A percentile compares a stretch with the other conserved stretches of the same genome.
Conservation (phyloP, 2,329 filamentous ascomycete genomes). For the Plectosphaerella plurivora region DNA sequence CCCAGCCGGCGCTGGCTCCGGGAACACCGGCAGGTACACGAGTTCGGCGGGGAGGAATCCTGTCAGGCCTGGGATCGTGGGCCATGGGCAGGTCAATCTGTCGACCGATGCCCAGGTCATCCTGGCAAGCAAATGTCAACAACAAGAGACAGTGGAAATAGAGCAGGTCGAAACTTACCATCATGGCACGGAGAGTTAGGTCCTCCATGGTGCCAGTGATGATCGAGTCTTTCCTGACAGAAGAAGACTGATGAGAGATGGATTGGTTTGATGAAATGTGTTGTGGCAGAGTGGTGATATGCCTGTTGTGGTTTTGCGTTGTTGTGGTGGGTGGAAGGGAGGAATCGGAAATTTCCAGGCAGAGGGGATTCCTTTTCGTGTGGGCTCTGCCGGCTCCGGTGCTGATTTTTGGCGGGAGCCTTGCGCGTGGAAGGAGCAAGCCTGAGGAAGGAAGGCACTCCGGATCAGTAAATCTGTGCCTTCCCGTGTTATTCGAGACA, state of each 20-base stretch:
- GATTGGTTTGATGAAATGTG: too few relatives aligned
- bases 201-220: not conserved
- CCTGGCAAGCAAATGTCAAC: constrained; percentile 10
- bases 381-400: too few relatives aligned
- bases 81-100: constrained; percentile 18
- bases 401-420: too few relatives aligned
- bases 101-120: constrained; percentile 22
- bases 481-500: too few relatives aligned
- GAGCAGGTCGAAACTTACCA: not conserved
- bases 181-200: not conserved
- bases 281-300: too few relatives aligned
- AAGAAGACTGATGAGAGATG: too few relatives aligned
- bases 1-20: constrained; percentile 1
- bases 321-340: too few relatives aligned
- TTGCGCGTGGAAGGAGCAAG: too few relatives aligned
- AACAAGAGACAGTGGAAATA: not conserved
- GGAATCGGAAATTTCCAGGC: too few relatives aligned
- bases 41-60: not conserved
- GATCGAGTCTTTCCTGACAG: too few relatives aligned
- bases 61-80: constrained; percentile 5
- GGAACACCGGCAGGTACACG: not conserved
- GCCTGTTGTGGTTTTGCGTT: too few relatives aligned
- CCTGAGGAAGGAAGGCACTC: not conserved
- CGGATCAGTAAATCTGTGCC: not conserved
- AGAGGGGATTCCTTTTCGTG: too few relatives aligned